Evolutionary conservation across 768 basidiomycete genomes (phyloP), one percentile per base, ranked within the genome.

Genomic region (Lepiota brunneoincarnata): DNA sequence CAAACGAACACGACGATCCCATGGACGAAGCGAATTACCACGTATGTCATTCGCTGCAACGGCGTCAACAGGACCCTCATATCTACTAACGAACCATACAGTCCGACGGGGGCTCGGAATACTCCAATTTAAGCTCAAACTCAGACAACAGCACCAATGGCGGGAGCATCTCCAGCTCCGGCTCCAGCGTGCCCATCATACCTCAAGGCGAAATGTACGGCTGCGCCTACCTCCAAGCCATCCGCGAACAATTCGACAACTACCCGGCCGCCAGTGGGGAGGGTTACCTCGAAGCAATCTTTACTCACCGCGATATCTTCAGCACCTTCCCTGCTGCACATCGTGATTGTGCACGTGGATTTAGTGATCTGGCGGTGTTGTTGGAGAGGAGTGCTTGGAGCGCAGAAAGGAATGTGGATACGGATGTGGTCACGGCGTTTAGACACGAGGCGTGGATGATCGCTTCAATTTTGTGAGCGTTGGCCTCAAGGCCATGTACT

Each of bases 261-360:
- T 79, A 71, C 57, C 67, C 66, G 51, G 89, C 85, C 51, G 86
- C 85, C 43, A 77, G 79, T 70, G 88, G 87, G 61, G 87, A 80
- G 55, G n/a, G n/a, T n/a, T 91, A 89, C 63, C 79, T 91, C 68
- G 89, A 91, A 63, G 76, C 79, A 48, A 84, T 91, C 61, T 87
- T 89, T 69, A 82, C 83, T 0, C 89, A 91, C 71, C 87, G 89
- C 64, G 82, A 86, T 64, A 80, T 86, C 35, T 74, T 85, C 57
- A 72, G 69, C 58, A 79, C 84, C 9, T 84, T 74, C 63, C 88
- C 89, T 17, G 71, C 74, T 51, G 83, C 73, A 10, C 89, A 91
- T 72, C 67, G 57, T 54, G 78, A 80, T 28, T 91, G 89, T 72
- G 81, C 84, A 46, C 71, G 75, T 48, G 83, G 72, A 14, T 82